These are phyloP conservation scores for Colletotrichum somersetense DNA, from an alignment of 2,329 filamentous ascomycete genomes.

Conservation along the genomic window DNA sequence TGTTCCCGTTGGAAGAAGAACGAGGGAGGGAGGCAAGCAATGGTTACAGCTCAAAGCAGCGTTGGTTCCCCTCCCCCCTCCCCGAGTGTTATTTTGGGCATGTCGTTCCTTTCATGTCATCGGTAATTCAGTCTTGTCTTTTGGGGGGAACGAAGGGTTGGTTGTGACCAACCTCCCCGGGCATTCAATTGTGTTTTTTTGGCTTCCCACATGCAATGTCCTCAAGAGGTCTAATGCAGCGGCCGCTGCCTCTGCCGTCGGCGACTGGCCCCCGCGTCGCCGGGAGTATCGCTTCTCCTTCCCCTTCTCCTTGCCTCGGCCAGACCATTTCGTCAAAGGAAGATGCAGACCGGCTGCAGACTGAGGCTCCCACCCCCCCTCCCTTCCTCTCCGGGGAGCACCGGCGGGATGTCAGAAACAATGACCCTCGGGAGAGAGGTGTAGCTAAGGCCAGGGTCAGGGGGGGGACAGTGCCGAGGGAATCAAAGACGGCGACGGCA, in stretches of 20 bases:
- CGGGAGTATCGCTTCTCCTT: background rate
- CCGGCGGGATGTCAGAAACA: conserved; percentile 33
- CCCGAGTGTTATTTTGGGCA: conserved; percentile 29
- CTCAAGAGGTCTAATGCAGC: conserved; percentile 15
- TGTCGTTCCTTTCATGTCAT: conserved; percentile 32
- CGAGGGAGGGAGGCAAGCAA: conserved; percentile 22
- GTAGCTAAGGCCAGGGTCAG: conserved; percentile 26
- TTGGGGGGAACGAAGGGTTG: too few relatives aligned
- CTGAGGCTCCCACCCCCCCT: background rate
- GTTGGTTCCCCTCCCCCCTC: background rate
- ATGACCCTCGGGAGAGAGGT: conserved; percentile 19
- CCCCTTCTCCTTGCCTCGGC: conserved; percentile 19
- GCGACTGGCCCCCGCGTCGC: conserved; percentile 12
- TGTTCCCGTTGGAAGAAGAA: conserved; percentile 16
- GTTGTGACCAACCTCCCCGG: background rate
- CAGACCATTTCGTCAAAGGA: conserved; percentile 35
- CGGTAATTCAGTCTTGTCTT: conserved; percentile 23
- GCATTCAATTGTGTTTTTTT: background rate
- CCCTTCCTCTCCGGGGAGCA: background rate
- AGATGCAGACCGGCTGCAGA: conserved; percentile 35
- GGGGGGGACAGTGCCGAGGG: conserved; percentile 29
- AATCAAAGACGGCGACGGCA: conserved; percentile 26
- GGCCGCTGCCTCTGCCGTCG: conserved; percentile 22
- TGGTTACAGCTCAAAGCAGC: conserved; percentile 29
- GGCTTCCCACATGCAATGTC: conserved; percentile 17